These are phyloP conservation scores for Talaromyces amestolkiae DNA, from an alignment of 2,329 filamentous ascomycete genomes.

Conservation along the genomic window DNA sequence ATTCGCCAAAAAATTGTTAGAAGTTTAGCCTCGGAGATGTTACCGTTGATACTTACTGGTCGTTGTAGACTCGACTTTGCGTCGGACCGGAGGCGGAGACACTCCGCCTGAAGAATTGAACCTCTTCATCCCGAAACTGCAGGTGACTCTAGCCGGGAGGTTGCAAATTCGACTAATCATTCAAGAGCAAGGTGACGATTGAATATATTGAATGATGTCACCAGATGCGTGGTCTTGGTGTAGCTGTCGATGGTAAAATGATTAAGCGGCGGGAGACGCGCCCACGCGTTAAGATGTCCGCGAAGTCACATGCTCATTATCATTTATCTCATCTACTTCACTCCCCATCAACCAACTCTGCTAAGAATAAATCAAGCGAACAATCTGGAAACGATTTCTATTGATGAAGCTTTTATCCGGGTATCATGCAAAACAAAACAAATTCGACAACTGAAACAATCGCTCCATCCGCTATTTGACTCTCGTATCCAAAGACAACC, in stretches of 20 bases:
- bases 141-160: slow-evolving; percentile 22
- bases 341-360: not conserved
- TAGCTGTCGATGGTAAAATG: not conserved
- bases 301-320: slow-evolving; percentile 40
- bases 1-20: not conserved
- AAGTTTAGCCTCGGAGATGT: not conserved
- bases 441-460: not conserved
- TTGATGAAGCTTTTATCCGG: slow-evolving; percentile 1
- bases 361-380: not conserved
- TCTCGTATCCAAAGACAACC: slow-evolving; percentile 59
- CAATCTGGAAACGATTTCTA: not conserved
- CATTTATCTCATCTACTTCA: not conserved
- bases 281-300: slow-evolving; percentile 25
- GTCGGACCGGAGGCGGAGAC: slow-evolving; percentile 58
- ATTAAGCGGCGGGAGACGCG: slow-evolving; percentile 13
- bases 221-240: not conserved
- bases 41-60: slow-evolving; percentile 46
- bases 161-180: slow-evolving; percentile 25
- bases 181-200: slow-evolving; percentile 12
- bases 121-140: slow-evolving; percentile 32
- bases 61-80: slow-evolving; percentile 54
- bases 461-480: slow-evolving; percentile 46
- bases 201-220: not conserved
- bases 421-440: slow-evolving; percentile 22
- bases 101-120: slow-evolving; percentile 42